These are phyloP conservation scores for Pneumocystis jirovecii DNA, from an alignment of 1,139 yeast species.

Conservation along the genomic window DNA sequence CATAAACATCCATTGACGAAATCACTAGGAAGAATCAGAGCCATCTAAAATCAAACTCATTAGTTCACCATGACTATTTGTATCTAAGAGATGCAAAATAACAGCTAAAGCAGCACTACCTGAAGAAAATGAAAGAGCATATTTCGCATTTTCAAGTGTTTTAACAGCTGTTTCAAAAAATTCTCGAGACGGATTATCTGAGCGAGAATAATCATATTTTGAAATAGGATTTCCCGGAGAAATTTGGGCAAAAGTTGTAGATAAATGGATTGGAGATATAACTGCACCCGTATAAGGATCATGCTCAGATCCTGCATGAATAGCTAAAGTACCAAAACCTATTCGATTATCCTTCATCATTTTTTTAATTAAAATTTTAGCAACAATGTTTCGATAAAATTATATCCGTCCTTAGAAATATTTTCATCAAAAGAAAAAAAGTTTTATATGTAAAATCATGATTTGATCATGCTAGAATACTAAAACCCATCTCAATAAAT, in stretches of 20 bases:
- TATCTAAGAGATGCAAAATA: conserved; percentile 51
- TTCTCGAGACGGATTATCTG: conserved; percentile 79
- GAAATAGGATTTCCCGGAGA: conserved; percentile 70
- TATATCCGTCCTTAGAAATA: not conserved
- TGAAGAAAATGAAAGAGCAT: not conserved
- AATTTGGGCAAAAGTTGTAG: conserved; percentile 74
- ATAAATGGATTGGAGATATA: conserved; percentile 67
- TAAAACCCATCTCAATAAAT: not conserved
- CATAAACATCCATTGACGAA: conserved; percentile 75
- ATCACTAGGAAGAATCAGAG: not conserved
- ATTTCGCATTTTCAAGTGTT: conserved; percentile 49
- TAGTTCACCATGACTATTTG: conserved; percentile 44
- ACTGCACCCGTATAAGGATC: conserved; percentile 77
- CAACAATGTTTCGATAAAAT: not conserved
- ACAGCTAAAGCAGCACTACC: conserved; percentile 34
- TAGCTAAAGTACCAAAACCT: conserved; percentile 33
- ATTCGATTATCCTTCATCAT: not conserved
- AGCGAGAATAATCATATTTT: conserved; percentile 69
- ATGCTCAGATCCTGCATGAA: conserved; percentile 62
- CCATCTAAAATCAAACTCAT: conserved; percentile 16
- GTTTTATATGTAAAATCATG: not conserved
- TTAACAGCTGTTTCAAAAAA: conserved; percentile 70
- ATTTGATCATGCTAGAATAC: not conserved
- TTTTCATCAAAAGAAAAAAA: not conserved
- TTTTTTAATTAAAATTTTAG: not conserved